These are phyloP conservation scores for Cavenderia fasciculata DNA, from an alignment of 78 protist genomes.

Conservation along the genomic window DNA sequence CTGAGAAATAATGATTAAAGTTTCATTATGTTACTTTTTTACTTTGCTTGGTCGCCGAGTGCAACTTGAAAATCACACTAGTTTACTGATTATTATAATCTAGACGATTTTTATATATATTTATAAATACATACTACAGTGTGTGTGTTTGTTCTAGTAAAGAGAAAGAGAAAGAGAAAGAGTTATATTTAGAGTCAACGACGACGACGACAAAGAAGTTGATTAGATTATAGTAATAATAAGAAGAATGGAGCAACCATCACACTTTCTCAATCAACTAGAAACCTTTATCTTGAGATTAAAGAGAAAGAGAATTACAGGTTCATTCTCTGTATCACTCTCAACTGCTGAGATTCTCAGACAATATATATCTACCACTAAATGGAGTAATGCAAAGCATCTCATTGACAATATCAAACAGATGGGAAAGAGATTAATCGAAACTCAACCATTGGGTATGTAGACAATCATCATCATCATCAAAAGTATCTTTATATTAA, in stretches of 20 bases:
- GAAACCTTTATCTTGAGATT: constrained; percentile 44
- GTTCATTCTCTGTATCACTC: constrained; percentile 65
- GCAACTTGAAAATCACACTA: no score
- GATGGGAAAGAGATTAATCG: constrained; percentile 57
- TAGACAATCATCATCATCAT: not conserved
- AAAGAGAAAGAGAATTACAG: constrained; percentile 62
- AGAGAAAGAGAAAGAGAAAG: no score
- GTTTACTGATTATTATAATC: no score
- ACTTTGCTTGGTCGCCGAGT: no score
- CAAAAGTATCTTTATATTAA: not conserved
- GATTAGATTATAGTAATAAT: no score
- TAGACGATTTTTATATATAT: no score
- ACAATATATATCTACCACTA: constrained; percentile 44
- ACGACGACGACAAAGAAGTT: no score
- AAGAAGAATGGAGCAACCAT: no score
- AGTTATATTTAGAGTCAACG: no score
- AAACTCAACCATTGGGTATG: constrained; percentile 82
- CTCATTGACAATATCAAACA: constrained; percentile 65
- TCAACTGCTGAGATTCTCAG: constrained; percentile 62
- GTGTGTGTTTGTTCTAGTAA: no score
- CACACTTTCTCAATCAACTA: no score
- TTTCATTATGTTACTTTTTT: not conserved
- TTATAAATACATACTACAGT: no score
- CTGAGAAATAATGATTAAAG: not conserved
- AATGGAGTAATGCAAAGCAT: constrained; percentile 34